Conservation (phyloP, 768 basidiomycete genomes). For the Termitomyces sp. region DNA sequence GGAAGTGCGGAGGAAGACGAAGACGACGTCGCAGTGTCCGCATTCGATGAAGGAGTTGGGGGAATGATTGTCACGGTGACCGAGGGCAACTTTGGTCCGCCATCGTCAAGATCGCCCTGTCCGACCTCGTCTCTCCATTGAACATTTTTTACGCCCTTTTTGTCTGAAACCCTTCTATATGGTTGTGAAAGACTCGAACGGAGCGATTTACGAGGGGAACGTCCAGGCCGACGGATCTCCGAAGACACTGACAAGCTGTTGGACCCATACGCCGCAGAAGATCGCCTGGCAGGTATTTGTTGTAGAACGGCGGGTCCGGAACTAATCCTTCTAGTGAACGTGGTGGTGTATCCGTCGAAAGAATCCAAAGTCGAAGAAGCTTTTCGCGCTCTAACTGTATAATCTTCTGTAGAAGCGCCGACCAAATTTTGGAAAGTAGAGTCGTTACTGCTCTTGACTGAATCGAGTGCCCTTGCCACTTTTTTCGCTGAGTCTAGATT, state of each 20-base stretch:
- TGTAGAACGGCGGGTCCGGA: constrained; percentile 45
- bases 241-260: constrained; percentile 36
- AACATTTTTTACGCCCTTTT: constrained; percentile 65
- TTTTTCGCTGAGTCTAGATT: constrained; percentile 30
- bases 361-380: constrained; percentile 35
- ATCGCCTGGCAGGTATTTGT: constrained; percentile 27
- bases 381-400: constrained; percentile 33
- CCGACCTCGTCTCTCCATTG: constrained; percentile 88
- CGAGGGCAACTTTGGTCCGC: constrained; percentile 29
- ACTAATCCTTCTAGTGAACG: constrained; percentile 44
- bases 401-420: constrained; percentile 61
- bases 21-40: constrained; percentile 17
- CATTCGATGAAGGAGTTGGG: constrained; percentile 31
- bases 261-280: constrained; percentile 31
- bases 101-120: constrained; percentile 75
- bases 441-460: constrained; percentile 63
- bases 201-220: constrained; percentile 68
- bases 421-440: constrained; percentile 61
- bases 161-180: constrained; percentile 59
- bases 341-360: constrained; percentile 46
- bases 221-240: constrained; percentile 47
- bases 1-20: constrained; percentile 26
- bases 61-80: constrained; percentile 38
- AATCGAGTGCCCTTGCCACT: constrained; percentile 46
- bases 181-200: constrained; percentile 63